Evolutionary conservation across 1,139 yeast genomes (phyloP), one percentile per base, ranked within the genome.

Genomic region (Yamadazyma epiphylla): DNA sequence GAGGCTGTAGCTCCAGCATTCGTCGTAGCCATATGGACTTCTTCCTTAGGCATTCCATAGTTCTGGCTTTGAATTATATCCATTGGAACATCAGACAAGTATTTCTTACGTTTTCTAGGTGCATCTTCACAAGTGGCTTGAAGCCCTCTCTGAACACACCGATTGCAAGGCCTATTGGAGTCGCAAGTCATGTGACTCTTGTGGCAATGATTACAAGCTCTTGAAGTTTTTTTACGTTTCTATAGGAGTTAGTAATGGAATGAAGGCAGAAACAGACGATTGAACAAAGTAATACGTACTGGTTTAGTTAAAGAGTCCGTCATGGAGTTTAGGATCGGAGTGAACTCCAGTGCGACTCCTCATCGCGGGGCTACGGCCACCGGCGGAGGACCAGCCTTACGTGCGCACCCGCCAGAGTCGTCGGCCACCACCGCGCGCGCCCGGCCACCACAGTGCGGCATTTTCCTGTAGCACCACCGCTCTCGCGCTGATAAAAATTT

Each of bases 131-230:
- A 89, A 0, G 85, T 67, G n/a, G 61, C 70, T 3, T 70, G 76
- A 17, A 87, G 60, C 0, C 91, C 91, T 43, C 88, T 65, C 26
- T 67, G 70, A 5, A 81, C 55, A 55, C 98, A 91, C 30, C 96
- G 58, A 33, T 70, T 70, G 48, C 98, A 91, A 0, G 98, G 98
- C 29, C 98, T 50, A 13, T 59, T 51, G 15, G 78, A 70, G 44
- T 86, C 95, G 53, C 96, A 88, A 0, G 96, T 83, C 68, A 87
- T 76, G 54, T 88, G 96, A 2, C 94, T 82, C 45, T 77, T 72
- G 39, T 87, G 87, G 51, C 96, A 88, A 55, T 86, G 91, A 26
- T 76, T 74, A 48, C 96, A 88, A 10, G 96, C 96, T 36, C 94
- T 64, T 6, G 79, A 67, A 0, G 89, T 87, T 51, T 86, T 86